Conservation (phyloP, 257 asterid species). For the Anisodus tanguticus region DNA sequence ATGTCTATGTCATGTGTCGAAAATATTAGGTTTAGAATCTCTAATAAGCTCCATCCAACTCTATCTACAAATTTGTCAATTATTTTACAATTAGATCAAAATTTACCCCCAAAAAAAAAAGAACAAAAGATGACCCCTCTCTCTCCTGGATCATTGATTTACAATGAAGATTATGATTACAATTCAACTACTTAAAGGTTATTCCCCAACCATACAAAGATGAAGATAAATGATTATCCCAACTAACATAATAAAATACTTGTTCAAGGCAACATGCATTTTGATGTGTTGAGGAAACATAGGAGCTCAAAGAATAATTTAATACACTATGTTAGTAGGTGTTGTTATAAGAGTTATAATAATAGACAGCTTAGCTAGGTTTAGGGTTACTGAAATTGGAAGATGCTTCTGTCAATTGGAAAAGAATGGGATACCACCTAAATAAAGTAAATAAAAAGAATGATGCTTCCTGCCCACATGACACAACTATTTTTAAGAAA, state of each 20-base stretch:
- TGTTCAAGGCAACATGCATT: background rate
- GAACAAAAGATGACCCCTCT: too few relatives aligned
- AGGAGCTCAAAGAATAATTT: constrained; percentile 15
- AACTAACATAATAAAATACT: constrained; percentile 20
- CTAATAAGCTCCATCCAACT: background rate
- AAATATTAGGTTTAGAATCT: background rate
- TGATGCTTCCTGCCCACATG: constrained; percentile 36
- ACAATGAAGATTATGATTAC: background rate
- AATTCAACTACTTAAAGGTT: constrained; percentile 15
- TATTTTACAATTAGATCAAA: background rate
- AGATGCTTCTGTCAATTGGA: constrained; percentile 43
- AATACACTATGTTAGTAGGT: constrained; percentile 20
- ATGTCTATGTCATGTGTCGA: background rate
- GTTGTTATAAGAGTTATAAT: background rate
- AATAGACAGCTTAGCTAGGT: constrained; percentile 20
- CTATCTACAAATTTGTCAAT: background rate
- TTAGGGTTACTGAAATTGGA: constrained; percentile 29
- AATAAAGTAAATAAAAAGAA: constrained; percentile 36
- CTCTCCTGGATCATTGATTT: background rate
- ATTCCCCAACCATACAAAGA: constrained; percentile 23
- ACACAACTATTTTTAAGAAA: constrained; percentile 31
- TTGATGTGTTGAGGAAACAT: constrained; percentile 23
- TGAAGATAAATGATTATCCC: constrained; percentile 19
- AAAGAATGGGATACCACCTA: constrained; percentile 36
- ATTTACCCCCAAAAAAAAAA: background rate